Conservation (phyloP, 1,284 basidiomycete genomes). For the Apiotrichum sp. region DNA sequence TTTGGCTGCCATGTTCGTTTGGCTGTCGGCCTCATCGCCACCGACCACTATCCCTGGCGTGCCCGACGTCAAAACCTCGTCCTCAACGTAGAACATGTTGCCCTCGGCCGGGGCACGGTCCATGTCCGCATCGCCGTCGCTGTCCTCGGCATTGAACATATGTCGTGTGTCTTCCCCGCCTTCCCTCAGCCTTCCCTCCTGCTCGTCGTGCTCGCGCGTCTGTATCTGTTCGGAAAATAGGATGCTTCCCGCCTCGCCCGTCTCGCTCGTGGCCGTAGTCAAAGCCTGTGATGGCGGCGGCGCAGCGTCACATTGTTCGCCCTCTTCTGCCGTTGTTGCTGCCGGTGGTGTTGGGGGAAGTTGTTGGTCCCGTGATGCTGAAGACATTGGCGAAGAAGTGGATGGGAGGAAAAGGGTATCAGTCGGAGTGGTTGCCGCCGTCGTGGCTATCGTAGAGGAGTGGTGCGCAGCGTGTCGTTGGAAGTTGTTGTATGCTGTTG, state of each 20-base stretch:
- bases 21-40: background rate
- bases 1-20: conserved; percentile 22
- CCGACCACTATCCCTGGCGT: conserved; percentile 1
- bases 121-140: background rate
- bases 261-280: conserved; percentile 22
- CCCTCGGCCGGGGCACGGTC: background rate
- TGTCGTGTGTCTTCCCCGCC: too few species aligned
- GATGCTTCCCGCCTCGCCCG: conserved; percentile 24
- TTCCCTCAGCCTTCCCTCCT: background rate
- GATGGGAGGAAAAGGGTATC: too few species aligned
- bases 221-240: conserved; percentile 36
- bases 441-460: too few species aligned
- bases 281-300: too few species aligned
- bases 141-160: background rate
- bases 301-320: too few species aligned
- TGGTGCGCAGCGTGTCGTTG: too few species aligned
- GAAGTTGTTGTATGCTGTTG: too few species aligned
- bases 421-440: too few species aligned
- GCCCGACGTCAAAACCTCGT: background rate
- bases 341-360: too few species aligned
- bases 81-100: conserved; percentile 12
- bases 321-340: too few species aligned
- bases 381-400: too few species aligned
- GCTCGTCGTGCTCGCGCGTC: conserved; percentile 3
- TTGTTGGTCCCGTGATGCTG: too few species aligned